Evolutionary conservation across 768 basidiomycete species (phyloP).

Genomic region (Sutorius australiensis): DNA sequence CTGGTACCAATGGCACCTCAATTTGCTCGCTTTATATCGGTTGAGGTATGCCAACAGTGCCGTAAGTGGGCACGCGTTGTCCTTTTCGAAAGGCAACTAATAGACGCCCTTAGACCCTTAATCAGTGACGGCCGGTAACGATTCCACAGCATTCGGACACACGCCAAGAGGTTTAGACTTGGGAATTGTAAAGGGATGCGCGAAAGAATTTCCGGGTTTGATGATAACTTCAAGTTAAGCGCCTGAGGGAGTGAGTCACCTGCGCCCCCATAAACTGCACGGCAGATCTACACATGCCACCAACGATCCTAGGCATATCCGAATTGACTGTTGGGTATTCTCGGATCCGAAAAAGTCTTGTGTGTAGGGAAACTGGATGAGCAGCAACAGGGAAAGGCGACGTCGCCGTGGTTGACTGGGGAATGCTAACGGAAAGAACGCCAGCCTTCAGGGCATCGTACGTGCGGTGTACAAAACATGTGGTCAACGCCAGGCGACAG

Average conservation of each 20-base stretch:
- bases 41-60: background rate
- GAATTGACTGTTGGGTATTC: background rate
- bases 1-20: background rate
- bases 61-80: background rate
- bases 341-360: background rate
- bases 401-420: too few species aligned
- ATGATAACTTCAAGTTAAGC: background rate
- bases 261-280: background rate
- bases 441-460: too few species aligned
- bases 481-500: too few species aligned
- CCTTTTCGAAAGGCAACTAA: too few species aligned
- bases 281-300: background rate
- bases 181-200: background rate
- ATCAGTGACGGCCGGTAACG: background rate
- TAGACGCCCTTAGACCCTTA: background rate
- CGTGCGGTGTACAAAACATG: too few species aligned
- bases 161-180: background rate
- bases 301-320: background rate
- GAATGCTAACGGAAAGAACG: too few species aligned
- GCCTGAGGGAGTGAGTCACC: background rate
- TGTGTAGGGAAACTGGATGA: background rate
- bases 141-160: background rate
- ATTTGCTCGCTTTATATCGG: conserved; percentile 1
- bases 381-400: too few species aligned
- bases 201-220: background rate